Conservation (phyloP, 805 yeast species). For the Hagleromyces aurorensis region DNA sequence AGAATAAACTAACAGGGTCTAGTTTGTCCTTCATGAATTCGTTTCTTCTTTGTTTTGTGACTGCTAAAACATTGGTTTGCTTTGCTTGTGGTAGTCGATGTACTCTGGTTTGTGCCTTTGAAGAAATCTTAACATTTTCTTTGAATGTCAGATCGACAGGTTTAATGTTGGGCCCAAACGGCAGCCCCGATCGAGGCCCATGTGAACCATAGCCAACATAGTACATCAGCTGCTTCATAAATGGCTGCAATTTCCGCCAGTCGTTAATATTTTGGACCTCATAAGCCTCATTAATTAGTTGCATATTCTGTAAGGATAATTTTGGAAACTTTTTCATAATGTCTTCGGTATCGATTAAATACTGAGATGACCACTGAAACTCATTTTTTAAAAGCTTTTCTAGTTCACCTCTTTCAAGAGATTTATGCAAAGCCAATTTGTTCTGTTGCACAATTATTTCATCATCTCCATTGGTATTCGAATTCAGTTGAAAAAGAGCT, state of each 20-base stretch:
- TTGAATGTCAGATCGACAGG: slow-evolving; percentile 59
- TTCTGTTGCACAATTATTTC: slow-evolving; percentile 8
- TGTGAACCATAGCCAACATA: slow-evolving; percentile 61
- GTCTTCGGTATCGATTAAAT: slow-evolving; percentile 2
- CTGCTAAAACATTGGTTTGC: no score
- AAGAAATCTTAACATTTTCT: no score
- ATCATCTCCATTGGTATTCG: slow-evolving; percentile 23
- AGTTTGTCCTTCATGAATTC: slow-evolving; percentile 31
- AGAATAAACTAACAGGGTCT: slow-evolving; percentile 50
- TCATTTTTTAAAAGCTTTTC: slow-evolving; percentile 8
- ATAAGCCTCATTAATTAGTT: slow-evolving; percentile 25
- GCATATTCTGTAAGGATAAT: slow-evolving; percentile 9
- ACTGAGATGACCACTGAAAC: slow-evolving; percentile 8
- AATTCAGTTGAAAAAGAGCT: slow-evolving; percentile 21
- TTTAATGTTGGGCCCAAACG: slow-evolving; percentile 27
- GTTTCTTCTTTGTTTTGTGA: slow-evolving; percentile 11
- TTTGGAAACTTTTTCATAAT: slow-evolving; percentile 8
- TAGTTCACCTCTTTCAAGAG: slow-evolving; percentile 13
- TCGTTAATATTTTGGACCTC: slow-evolving; percentile 30
- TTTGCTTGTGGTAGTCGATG: no score
- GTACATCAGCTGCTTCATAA: slow-evolving; percentile 49
- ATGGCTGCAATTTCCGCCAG: slow-evolving; percentile 46
- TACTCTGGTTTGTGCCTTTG: no score
- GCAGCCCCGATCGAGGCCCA: slow-evolving; percentile 58
- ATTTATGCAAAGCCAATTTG: slow-evolving; percentile 4